Conservation (phyloP, 2,329 filamentous ascomycete species). For the Phialophora macrospora region DNA sequence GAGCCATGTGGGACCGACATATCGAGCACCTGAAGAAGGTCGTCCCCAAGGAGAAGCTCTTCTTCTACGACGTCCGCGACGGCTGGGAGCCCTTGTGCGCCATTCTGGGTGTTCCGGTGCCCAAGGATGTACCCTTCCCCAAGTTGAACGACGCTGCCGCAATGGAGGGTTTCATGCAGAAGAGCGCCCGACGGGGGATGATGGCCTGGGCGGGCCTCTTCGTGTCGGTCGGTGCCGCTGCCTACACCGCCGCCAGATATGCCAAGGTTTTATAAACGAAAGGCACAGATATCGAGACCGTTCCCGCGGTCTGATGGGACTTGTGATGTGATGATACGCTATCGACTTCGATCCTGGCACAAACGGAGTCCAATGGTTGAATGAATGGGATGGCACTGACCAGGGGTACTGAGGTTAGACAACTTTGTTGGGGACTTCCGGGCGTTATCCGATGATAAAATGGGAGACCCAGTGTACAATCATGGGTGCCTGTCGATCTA, state of each 20-base stretch:
- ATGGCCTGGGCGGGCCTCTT: conserved; percentile 42
- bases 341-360: not conserved
- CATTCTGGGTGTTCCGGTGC: conserved; percentile 40
- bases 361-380: not conserved
- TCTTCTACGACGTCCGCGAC: conserved; percentile 46
- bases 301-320: not conserved
- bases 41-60: conserved; percentile 42
- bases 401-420: not conserved
- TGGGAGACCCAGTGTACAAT: not conserved
- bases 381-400: not conserved
- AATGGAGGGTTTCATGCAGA: conserved; percentile 38
- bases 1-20: conserved; percentile 38
- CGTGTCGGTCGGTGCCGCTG: conserved; percentile 31
- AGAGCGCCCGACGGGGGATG: conserved; percentile 41
- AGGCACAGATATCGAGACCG: not conserved
- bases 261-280: conserved; percentile 25
- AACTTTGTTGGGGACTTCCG: not conserved
- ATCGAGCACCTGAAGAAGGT: conserved; percentile 39
- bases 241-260: conserved; percentile 25
- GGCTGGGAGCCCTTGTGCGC: conserved; percentile 41
- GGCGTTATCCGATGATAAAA: not conserved
- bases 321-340: not conserved
- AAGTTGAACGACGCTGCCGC: conserved; percentile 39
- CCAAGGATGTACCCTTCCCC: conserved; percentile 39
- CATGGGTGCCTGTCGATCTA: not conserved